Conservation (phyloP, 164 flowering plant species). For the Houttuynia cordata region DNA sequence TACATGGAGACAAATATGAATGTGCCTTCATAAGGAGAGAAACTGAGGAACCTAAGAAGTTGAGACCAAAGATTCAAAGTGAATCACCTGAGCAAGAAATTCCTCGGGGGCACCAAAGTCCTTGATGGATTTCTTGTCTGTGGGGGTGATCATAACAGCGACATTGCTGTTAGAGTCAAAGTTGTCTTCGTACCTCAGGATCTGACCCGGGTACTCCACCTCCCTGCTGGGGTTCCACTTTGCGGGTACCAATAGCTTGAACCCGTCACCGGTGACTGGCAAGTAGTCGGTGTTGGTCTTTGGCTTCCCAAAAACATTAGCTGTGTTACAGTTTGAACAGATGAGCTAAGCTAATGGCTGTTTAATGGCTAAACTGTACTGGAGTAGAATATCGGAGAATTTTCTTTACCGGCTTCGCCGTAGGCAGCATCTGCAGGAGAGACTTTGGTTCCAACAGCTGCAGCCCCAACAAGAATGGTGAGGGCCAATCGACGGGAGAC, state of each 20-base stretch:
- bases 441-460: constrained; percentile 81
- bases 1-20: too few relatives aligned
- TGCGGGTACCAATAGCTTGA: constrained; percentile 71
- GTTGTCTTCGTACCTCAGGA: constrained; percentile 89
- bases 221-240: constrained; percentile 99
- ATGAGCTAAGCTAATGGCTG: neutral
- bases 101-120: constrained; percentile 86
- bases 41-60: too few relatives aligned
- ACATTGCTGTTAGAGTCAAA: constrained; percentile 71
- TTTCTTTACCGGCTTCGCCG: constrained; percentile 78
- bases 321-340: constrained; percentile 23
- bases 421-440: constrained; percentile 97
- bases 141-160: constrained; percentile 48
- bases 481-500: constrained; percentile 84
- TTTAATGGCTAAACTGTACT: neutral
- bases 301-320: constrained; percentile 94
- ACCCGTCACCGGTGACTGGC: constrained; percentile 60
- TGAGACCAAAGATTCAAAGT: neutral
- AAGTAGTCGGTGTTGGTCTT: constrained; percentile 81
- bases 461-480: constrained; percentile 81
- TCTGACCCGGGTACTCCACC: constrained; percentile 84
- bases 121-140: constrained; percentile 70
- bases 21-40: neutral
- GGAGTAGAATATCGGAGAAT: too few relatives aligned
- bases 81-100: constrained; percentile 58